Evolutionary conservation across 1,284 basidiomycete species (phyloP), one percentile per base, ranked within the genome.

Genomic region (Vanrija pseudolonga): DNA sequence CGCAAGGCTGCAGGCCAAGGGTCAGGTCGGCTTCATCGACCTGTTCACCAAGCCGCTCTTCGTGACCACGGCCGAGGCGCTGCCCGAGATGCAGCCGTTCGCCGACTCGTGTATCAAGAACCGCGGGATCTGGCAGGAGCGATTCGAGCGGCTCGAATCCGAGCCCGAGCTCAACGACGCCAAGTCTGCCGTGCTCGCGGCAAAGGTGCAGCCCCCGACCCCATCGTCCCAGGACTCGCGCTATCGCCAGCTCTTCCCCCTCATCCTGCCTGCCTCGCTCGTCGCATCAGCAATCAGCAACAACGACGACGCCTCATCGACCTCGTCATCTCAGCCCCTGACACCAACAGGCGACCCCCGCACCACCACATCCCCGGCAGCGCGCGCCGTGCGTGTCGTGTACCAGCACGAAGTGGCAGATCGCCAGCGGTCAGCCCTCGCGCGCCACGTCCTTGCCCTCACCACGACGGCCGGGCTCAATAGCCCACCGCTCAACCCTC

Each of bases 21-120:
- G 85, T 3, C 93, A 97, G 72, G 84, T 96, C n/a, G 90, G 85
- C 63, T 97, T 97, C 73, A 89, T 92, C 64, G 83, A 82, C 53
- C 79, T 82, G 3, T 96, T 90, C 71, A 88, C 86, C 32, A 83
- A 84, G 63, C 93, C 93, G 0, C 79, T 97, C 18, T 85, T 95
- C 57, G 83, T 88, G 62, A 78, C 89, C 22, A 85, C 87, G 6
- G 81, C 85, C 2, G 78, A 80, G 47, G 86, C 84, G 11, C 80
- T 95, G 48, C 88, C 90, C 45, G 88, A 86, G 72, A 81, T 90
- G 76, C 77, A 78, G 43, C 69, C 69, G 36, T 90, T 85, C 58
- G 81, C 83, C 1, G 76, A 80, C 23, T 82, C 85, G 57, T 89
- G 88, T 68, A 74, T 79, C 26, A 74, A 77, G 44, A 92, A 92